These are phyloP conservation scores for Cerrena zonata DNA, from an alignment of 1,284 basidiomycete genomes.

Conservation along the genomic window DNA sequence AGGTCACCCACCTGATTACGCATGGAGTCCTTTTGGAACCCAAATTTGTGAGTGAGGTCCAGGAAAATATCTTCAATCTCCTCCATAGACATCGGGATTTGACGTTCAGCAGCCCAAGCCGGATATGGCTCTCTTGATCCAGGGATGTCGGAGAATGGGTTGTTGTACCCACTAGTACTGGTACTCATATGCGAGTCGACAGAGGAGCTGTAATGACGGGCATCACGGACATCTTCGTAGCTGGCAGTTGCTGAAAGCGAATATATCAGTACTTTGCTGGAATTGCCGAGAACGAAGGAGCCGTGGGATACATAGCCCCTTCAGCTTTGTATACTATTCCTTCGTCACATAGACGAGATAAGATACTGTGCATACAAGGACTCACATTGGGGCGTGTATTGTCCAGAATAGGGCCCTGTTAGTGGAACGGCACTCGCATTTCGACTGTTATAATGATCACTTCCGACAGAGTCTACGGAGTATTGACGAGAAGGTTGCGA, in stretches of 20 bases:
- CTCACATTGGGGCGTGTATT: conserved; percentile 29
- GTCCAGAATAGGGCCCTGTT: conserved; percentile 36
- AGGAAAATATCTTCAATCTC: conserved; percentile 99
- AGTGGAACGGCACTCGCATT: conserved; percentile 55
- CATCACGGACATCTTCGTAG: conserved; percentile 21
- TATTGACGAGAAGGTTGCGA: conserved; percentile 29
- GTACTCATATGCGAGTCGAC: conserved; percentile 33
- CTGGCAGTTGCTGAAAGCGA: conserved; percentile 15
- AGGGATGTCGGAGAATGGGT: conserved; percentile 45
- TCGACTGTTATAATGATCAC: conserved; percentile 48
- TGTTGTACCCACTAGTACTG: conserved; percentile 43
- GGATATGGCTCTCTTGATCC: conserved; percentile 76
- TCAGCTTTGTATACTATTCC: background rate
- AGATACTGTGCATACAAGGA: too few species aligned
- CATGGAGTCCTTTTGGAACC: conserved; percentile 93
- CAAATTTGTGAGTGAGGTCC: conserved; percentile 98
- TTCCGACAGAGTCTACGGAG: conserved; percentile 41
- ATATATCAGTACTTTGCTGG: background rate
- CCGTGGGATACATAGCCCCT: background rate
- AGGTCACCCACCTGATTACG: conserved; percentile 69
- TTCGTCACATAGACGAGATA: background rate
- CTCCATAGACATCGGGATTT: conserved; percentile 95
- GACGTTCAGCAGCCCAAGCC: conserved; percentile 88
- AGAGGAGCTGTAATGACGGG: conserved; percentile 29
- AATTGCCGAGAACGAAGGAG: background rate